phyloP scores from a whole-genome alignment of 352 stramenopile species.

The Elongisporangium prolatum region DNA sequence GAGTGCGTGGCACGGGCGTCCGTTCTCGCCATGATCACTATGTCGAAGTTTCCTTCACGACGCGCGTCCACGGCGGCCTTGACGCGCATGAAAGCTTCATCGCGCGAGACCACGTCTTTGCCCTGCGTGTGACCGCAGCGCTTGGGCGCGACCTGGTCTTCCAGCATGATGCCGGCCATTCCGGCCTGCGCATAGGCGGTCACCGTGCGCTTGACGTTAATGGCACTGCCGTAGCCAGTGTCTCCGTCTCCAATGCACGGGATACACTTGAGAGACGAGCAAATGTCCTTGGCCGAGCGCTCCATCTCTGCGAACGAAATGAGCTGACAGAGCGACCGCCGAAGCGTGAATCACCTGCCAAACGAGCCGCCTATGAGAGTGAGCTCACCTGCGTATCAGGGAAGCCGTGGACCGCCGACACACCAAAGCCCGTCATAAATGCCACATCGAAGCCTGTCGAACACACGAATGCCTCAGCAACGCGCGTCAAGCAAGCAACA shows the following conservation, averaged over 20 bases:
- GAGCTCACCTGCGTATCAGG: conserved; percentile 87
- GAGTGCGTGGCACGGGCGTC: conserved; percentile 88
- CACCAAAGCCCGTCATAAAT: conserved; percentile 93
- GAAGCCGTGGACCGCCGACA: conserved; percentile 82
- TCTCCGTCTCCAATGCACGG: conserved; percentile 86
- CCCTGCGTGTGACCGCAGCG: conserved; percentile 90
- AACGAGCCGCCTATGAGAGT: conserved; percentile 53
- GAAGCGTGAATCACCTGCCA: conserved; percentile 43
- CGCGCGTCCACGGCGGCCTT: conserved; percentile 89
- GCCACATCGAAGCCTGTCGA: conserved; percentile 75
- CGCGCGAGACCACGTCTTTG: conserved; percentile 84
- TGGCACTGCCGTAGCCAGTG: conserved; percentile 91
- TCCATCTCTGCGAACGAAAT: conserved; percentile 67
- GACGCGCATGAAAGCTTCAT: conserved; percentile 85
- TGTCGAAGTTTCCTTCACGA: conserved; percentile 78
- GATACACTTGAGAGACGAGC: conserved; percentile 26
- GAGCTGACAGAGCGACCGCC: conserved; percentile 19
- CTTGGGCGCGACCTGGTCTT: conserved; percentile 93
- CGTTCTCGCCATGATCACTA: conserved; percentile 93
- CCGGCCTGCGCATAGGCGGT: conserved; percentile 85
- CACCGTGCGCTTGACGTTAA: conserved; percentile 93
- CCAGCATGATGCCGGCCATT: conserved; percentile 93
- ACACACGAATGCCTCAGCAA: too few species aligned
- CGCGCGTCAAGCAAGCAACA: neutral
- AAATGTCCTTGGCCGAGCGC: conserved; percentile 32